phyloP scores from a whole-genome alignment of 805 yeast species.

The Saccharomyces paradoxus region DNA sequence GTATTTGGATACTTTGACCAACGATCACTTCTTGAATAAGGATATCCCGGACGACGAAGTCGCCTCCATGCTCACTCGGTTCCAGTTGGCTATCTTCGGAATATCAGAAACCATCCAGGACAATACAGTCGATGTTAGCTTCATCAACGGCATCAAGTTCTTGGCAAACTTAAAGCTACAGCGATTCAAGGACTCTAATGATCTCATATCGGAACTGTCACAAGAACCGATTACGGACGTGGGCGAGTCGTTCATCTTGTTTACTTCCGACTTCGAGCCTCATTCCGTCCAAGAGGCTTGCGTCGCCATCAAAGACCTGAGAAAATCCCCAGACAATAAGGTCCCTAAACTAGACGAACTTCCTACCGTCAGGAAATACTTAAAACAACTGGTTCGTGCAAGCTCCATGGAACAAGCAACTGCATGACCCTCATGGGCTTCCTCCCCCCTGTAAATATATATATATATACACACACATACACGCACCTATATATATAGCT shows the following conservation, averaged over 20 bases:
- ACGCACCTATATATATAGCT: background rate
- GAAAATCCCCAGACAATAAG: slow-evolving; percentile 31
- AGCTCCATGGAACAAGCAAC: slow-evolving; percentile 4
- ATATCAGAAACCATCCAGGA: slow-evolving; percentile 59
- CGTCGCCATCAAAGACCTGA: slow-evolving; percentile 37
- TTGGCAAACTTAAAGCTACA: slow-evolving; percentile 62
- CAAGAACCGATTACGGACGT: slow-evolving; percentile 18
- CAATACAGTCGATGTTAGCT: slow-evolving; percentile 48
- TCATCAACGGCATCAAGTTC: slow-evolving; percentile 57
- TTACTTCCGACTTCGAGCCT: slow-evolving; percentile 38
- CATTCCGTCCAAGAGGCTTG: slow-evolving; percentile 36
- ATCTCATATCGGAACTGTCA: background rate
- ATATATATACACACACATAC: background rate
- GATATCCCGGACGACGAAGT: slow-evolving; percentile 48
- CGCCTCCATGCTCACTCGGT: slow-evolving; percentile 64
- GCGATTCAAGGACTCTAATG: slow-evolving; percentile 36
- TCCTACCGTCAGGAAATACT: slow-evolving; percentile 28
- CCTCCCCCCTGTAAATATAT: background rate
- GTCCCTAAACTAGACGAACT: slow-evolving; percentile 32
- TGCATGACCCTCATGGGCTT: background rate
- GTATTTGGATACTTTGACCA: background rate
- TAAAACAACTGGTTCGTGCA: slow-evolving; percentile 20
- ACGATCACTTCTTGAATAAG: slow-evolving; percentile 11
- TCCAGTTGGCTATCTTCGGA: slow-evolving; percentile 80
- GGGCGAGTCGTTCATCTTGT: slow-evolving; percentile 42